These are phyloP conservation scores for Serendipita vermifera DNA, from an alignment of 768 basidiomycete genomes.

Conservation along the genomic window DNA sequence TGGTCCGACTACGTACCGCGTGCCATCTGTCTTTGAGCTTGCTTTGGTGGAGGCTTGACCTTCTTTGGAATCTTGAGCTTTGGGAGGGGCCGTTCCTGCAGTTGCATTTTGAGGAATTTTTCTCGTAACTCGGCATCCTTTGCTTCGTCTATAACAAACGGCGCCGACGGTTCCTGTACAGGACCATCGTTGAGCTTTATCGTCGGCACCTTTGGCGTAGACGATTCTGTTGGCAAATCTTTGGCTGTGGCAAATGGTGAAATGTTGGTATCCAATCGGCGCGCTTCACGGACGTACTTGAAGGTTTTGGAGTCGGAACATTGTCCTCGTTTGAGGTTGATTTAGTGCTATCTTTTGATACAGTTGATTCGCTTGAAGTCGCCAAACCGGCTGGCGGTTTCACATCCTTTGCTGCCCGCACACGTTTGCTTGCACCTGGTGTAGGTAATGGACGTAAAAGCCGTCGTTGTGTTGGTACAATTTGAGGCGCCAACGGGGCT, in stretches of 20 bases:
- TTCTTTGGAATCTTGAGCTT: background rate
- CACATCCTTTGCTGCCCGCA: too few relatives aligned
- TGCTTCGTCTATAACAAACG: background rate
- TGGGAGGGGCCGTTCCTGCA: background rate
- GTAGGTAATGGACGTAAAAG: background rate
- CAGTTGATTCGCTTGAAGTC: background rate
- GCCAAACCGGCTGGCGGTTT: background rate
- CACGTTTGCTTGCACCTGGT: background rate
- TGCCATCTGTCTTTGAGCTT: background rate
- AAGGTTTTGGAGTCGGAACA: background rate
- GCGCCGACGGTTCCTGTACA: background rate
- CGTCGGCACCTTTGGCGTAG: background rate
- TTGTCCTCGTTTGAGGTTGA: background rate
- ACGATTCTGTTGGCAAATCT: background rate
- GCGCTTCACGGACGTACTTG: background rate
- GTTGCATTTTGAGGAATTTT: background rate
- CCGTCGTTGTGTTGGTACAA: background rate
- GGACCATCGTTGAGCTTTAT: slow-evolving; percentile 3
- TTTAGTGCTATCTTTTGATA: background rate
- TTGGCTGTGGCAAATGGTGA: background rate
- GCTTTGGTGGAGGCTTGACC: background rate
- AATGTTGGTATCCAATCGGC: too few relatives aligned
- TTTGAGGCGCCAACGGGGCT: too few relatives aligned
- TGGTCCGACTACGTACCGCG: background rate
- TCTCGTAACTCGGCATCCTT: slow-evolving; percentile 2